A percentile compares a stretch with the other conserved stretches of the same genome.
Conservation (phyloP, 2,329 filamentous ascomycete species). For the Cladobotryum protrusum region DNA sequence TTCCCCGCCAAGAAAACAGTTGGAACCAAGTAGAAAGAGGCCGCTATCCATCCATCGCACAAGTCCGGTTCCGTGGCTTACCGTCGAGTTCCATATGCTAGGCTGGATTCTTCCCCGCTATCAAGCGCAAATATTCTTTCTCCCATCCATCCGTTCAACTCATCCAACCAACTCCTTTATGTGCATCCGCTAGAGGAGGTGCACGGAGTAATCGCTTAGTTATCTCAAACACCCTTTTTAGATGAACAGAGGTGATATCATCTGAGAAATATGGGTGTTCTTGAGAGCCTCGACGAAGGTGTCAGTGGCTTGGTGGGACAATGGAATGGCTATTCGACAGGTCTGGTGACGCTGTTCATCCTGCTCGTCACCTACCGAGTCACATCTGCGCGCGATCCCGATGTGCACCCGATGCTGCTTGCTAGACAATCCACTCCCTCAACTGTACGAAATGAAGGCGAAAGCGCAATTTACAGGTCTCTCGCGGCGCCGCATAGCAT, state of each 20-base stretch:
- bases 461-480: constrained; percentile 82
- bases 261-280: constrained; percentile 30
- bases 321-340: constrained; percentile 77
- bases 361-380: constrained; percentile 65
- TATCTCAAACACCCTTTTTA: constrained; percentile 2
- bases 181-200: constrained; percentile 7
- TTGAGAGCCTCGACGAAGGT: constrained; percentile 63
- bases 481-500: constrained; percentile 80
- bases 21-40: too few relatives aligned
- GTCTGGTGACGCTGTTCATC: constrained; percentile 59
- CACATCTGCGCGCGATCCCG: constrained; percentile 68
- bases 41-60: too few relatives aligned
- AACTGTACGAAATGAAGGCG: constrained; percentile 72
- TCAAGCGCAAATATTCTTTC: not conserved
- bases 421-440: constrained; percentile 76
- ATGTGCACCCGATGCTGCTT: constrained; percentile 86
- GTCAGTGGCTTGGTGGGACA: constrained; percentile 64
- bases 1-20: too few relatives aligned
- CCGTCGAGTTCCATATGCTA: not conserved
- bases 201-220: not conserved
- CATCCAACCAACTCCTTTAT: not conserved
- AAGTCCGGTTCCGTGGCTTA: too few relatives aligned
- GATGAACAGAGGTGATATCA: not conserved
- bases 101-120: not conserved
- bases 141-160: not conserved